These are phyloP conservation scores for Crucihimalaya himalaica DNA, from an alignment of 345 rosid genomes.

Conservation along the genomic window DNA sequence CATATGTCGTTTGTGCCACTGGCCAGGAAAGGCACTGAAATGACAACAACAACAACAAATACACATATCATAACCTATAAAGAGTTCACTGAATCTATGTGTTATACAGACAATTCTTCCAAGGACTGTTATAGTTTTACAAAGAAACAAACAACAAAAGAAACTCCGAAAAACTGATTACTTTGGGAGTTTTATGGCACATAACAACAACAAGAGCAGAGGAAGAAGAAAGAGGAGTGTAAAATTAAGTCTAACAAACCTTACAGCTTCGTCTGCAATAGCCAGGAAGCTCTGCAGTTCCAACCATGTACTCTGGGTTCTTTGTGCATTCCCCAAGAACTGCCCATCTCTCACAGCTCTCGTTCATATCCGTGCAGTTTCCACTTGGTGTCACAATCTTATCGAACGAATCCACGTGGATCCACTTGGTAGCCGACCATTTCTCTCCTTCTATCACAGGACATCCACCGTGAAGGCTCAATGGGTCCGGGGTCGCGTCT, in stretches of 20 bases:
- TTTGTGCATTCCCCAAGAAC: slow-evolving; percentile 89
- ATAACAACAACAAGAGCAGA: neutral
- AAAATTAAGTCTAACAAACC: slow-evolving; percentile 52
- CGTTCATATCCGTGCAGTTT: slow-evolving; percentile 73
- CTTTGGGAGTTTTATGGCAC: slow-evolving; percentile 18
- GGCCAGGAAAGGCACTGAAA: neutral
- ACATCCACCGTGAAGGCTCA: slow-evolving; percentile 92
- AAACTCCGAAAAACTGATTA: neutral
- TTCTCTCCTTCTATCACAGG: slow-evolving; percentile 95
- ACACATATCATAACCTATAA: neutral
- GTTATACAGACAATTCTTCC: too few species aligned
- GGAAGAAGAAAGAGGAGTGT: neutral
- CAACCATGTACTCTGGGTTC: slow-evolving; percentile 86
- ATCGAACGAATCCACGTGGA: slow-evolving; percentile 87
- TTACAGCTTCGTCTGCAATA: slow-evolving; percentile 86
- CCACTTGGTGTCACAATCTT: slow-evolving; percentile 55
- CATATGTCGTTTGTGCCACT: neutral
- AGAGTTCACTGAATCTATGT: neutral
- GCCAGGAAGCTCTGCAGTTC: slow-evolving; percentile 80
- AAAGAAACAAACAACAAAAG: slow-evolving; percentile 16
- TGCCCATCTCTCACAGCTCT: slow-evolving; percentile 91
- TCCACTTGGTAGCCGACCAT: slow-evolving; percentile 99
- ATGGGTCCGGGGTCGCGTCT: slow-evolving; percentile 70
- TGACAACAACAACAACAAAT: neutral
- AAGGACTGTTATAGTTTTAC: slow-evolving; percentile 4